Percentiles rank a stretch among this genome's conserved stretches.
Evolutionary conservation across 495 filamentous ascomycete species (phyloP).

Genomic region (Penicillium simplicissimum): DNA sequence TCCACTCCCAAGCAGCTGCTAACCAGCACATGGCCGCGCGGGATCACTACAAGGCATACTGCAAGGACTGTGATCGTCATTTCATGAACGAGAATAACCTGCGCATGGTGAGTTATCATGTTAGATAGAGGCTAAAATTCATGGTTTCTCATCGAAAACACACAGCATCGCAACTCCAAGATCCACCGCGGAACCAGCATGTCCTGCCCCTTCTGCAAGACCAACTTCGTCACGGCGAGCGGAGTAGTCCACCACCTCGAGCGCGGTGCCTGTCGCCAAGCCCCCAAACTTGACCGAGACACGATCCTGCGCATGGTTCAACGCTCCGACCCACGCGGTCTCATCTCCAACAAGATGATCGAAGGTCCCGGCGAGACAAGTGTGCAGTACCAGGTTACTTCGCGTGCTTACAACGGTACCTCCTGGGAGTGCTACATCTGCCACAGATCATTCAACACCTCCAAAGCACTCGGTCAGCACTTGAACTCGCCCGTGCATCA

Average conservation of each 20-base stretch:
- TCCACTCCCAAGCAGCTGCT: constrained; percentile 23
- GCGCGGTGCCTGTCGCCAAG: constrained; percentile 39
- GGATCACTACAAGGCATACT: constrained; percentile 43
- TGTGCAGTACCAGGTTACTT: constrained; percentile 22
- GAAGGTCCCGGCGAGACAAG: constrained; percentile 31
- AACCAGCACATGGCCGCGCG: constrained; percentile 38
- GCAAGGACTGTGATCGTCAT: constrained; percentile 32
- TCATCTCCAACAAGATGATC: constrained; percentile 45
- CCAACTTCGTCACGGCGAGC: constrained; percentile 38
- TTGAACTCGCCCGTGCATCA: constrained; percentile 42
- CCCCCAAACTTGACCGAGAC: constrained; percentile 40
- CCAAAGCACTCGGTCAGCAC: constrained; percentile 30
- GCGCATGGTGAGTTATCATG: constrained; percentile 32
- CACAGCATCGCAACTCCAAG: constrained; percentile 48
- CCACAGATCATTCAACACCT: constrained; percentile 32
- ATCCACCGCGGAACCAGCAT: constrained; percentile 35
- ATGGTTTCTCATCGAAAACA: background rate
- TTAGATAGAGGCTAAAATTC: background rate
- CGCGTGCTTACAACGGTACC: constrained; percentile 37
- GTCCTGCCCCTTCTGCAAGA: constrained; percentile 47
- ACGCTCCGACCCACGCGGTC: constrained; percentile 35
- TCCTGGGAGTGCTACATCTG: constrained; percentile 50
- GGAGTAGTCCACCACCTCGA: constrained; percentile 51
- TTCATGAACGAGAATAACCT: constrained; percentile 45
- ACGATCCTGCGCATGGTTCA: constrained; percentile 34